Evolutionary conservation across 768 basidiomycete genomes (phyloP), one percentile per base, ranked within the genome.

Genomic region (Lactarius akahatsu): DNA sequence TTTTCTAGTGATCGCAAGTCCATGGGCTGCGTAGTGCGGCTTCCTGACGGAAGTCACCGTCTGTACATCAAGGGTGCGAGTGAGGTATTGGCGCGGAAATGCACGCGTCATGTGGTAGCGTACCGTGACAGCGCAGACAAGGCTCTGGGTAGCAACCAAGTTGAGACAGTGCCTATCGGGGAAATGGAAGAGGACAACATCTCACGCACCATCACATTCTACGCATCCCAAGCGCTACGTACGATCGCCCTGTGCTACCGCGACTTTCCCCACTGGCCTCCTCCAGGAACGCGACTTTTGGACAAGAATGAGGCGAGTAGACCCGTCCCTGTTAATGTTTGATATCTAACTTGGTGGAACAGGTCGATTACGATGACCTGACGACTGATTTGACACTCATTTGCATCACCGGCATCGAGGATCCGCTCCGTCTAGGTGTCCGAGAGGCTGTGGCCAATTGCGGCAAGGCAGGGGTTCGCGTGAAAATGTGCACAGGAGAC

Each of bases 401-500:
- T 68, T 91, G 86, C 55, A 92, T 99, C 70, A 86, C 88, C 66
- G 97, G 95, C 72, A 98, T 99, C 72, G 96, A 99, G 74, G 97
- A 99, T 74, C 97, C 96, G 54, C 83, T 99, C 4, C 91, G 96
- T 40, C 83, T 85, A 0, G 94, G 96, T 74, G 97, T 98, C 32
- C 85, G 85, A 18, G 85, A 94, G 13, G 95, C 96, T 20, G 96
- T 99, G 54, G 81, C 84, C 54, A 88, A 92, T 73, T 98, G 96
- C 74, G 87, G 87, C 72, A 83, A 81, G 61, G 96, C 97, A 50
- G 96, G 96, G 68, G 95, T 99, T 16, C 81, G 83, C 28, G 88
- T 98, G 79, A 98, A 97, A 80, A 99, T 98, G 96, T 96, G 94
- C 75, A 98, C 97, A 0, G 97, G 96, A 70, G 96, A 98, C 77